These are phyloP conservation scores for Castanospermum australe DNA, from an alignment of 306 rosid genomes.

Conservation along the genomic window DNA sequence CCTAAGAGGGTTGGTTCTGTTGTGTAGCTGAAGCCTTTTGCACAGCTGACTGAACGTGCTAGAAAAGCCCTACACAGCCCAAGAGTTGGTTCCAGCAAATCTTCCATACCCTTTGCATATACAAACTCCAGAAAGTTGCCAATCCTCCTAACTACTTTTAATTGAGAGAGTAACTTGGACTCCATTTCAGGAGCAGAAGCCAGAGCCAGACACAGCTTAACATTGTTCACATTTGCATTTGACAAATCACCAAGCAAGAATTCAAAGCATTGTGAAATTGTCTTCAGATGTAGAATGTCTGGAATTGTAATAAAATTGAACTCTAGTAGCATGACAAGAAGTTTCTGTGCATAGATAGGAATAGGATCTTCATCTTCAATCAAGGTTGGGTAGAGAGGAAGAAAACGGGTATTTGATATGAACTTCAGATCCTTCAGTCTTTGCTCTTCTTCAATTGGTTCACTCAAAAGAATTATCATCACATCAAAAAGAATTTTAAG, in stretches of 20 bases:
- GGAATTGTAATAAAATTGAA: conserved; percentile 67
- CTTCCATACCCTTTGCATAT: conserved; percentile 88
- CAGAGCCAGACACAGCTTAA: conserved; percentile 84
- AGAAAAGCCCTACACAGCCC: conserved; percentile 92
- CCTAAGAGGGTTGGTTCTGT: conserved; percentile 70
- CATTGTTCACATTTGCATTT: conserved; percentile 81
- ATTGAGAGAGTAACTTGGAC: conserved; percentile 85
- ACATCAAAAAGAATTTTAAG: conserved; percentile 83
- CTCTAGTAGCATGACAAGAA: conserved; percentile 96
- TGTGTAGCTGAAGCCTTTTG: conserved; percentile 57
- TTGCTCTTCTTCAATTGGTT: conserved; percentile 67
- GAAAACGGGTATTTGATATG: conserved; percentile 72
- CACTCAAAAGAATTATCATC: conserved; percentile 76
- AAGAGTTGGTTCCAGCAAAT: conserved; percentile 86
- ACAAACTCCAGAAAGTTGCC: conserved; percentile 88
- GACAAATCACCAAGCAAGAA: conserved; percentile 95
- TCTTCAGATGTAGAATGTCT: conserved; percentile 83
- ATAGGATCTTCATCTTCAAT: conserved; percentile 95
- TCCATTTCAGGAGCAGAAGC: conserved; percentile 96
- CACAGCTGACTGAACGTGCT: conserved; percentile 62
- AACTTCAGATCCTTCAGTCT: conserved; percentile 66
- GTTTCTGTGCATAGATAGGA: conserved; percentile 93
- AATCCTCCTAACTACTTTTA: conserved; percentile 86
- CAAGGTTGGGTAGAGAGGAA: conserved; percentile 90
- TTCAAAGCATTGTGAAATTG: conserved; percentile 94